Percentiles rank a stretch among this genome's conserved stretches.
phyloP scores from a whole-genome alignment of 2,329 filamentous ascomycete species.

The Colletotrichum sp. region DNA sequence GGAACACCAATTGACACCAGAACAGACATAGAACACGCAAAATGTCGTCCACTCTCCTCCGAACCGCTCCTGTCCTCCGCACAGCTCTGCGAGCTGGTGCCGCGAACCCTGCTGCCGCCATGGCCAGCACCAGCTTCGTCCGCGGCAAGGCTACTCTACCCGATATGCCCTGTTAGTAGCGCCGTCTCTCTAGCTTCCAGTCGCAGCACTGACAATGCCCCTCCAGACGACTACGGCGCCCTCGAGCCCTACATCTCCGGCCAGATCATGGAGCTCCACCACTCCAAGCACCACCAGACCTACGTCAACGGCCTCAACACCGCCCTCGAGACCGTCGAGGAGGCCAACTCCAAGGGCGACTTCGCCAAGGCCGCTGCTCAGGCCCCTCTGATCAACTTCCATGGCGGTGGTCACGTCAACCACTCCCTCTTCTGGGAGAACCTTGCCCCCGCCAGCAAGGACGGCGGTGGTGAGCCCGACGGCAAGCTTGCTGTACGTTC shows the following conservation, averaged over 20 bases:
- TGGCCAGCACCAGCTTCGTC: conserved; percentile 77
- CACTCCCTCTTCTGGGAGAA: conserved; percentile 89
- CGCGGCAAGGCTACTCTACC: conserved; percentile 92
- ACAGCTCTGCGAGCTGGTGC: conserved; percentile 73
- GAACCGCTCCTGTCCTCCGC: conserved; percentile 70
- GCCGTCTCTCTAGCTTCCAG: background rate
- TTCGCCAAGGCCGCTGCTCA: conserved; percentile 52
- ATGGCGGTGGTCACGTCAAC: conserved; percentile 86
- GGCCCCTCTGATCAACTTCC: conserved; percentile 72
- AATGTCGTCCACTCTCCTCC: conserved; percentile 82
- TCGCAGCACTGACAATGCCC: background rate
- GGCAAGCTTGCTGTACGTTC: conserved; percentile 65
- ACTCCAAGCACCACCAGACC: conserved; percentile 93
- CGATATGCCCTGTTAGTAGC: conserved; percentile 69
- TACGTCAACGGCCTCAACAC: conserved; percentile 91
- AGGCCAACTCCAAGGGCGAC: conserved; percentile 69
- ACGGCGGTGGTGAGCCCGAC: conserved; percentile 64
- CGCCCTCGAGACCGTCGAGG: conserved; percentile 72
- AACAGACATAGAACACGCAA: conserved; percentile 27
- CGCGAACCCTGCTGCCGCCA: conserved; percentile 63
- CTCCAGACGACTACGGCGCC: conserved; percentile 89
- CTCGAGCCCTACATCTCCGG: conserved; percentile 85
- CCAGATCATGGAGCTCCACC: conserved; percentile 96
- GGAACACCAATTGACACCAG: background rate
- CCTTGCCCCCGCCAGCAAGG: conserved; percentile 70